These are phyloP conservation scores for Mimosa pudica DNA, from an alignment of 306 rosid genomes.

Conservation along the genomic window DNA sequence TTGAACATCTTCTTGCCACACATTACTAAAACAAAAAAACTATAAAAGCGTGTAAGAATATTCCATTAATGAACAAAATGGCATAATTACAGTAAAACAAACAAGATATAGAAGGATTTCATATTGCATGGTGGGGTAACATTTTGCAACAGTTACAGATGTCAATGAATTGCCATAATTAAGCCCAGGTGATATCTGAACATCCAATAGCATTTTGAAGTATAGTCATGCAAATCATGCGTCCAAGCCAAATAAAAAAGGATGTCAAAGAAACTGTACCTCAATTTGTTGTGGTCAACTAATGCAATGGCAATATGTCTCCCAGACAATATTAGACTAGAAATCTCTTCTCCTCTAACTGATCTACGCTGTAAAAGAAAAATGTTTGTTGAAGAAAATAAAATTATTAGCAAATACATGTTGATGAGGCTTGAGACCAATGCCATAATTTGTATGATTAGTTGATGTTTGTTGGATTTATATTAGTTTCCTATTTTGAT, in stretches of 20 bases:
- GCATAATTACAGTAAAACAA: constrained; percentile 30
- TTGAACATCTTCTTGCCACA: constrained; percentile 54
- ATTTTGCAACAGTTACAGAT: constrained; percentile 5
- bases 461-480: neutral
- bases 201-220: constrained; percentile 12
- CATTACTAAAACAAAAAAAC: constrained; percentile 58
- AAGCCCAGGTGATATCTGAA: constrained; percentile 24
- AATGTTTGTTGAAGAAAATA: constrained; percentile 39
- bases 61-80: constrained; percentile 25
- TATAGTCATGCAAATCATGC: constrained; percentile 15
- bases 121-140: constrained; percentile 1
- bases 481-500: neutral
- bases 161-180: constrained; percentile 27
- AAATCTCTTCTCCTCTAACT: constrained; percentile 67
- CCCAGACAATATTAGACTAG: constrained; percentile 74
- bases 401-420: constrained; percentile 8
- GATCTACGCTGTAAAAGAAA: constrained; percentile 82
- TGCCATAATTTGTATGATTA: neutral
- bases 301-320: constrained; percentile 79
- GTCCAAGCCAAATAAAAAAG: constrained; percentile 28
- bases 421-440: neutral
- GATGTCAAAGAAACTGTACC: constrained; percentile 49
- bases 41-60: constrained; percentile 43
- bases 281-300: constrained; percentile 86
- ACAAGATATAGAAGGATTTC: constrained; percentile 17